phyloP scores from a whole-genome alignment of 2,329 filamentous ascomycete genomes.

The Colletotrichum salicis region DNA sequence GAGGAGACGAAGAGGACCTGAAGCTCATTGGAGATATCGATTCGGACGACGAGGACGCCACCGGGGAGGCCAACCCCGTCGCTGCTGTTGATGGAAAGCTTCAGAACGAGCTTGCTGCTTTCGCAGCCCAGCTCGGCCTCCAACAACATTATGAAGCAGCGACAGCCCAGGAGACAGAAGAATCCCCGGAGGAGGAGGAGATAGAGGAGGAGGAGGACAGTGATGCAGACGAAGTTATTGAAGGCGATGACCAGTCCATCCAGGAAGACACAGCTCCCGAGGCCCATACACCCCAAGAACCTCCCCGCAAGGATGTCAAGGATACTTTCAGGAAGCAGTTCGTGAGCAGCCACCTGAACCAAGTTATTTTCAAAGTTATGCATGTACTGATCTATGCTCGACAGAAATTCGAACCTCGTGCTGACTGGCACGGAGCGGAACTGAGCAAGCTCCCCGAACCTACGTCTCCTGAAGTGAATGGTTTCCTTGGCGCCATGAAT shows the following conservation, averaged over 20 bases:
- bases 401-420: conserved; percentile 66
- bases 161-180: conserved; percentile 37
- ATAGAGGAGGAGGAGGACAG: conserved; percentile 49
- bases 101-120: conserved; percentile 27
- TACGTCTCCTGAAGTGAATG: conserved; percentile 56
- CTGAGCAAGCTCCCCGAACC: conserved; percentile 56
- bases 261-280: conserved; percentile 40
- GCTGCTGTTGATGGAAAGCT: conserved; percentile 25
- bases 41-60: conserved; percentile 49
- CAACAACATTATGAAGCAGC: conserved; percentile 21
- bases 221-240: conserved; percentile 42
- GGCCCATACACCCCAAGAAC: not conserved
- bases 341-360: conserved; percentile 29
- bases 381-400: conserved; percentile 10
- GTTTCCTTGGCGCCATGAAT: conserved; percentile 56
- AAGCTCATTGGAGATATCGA: conserved; percentile 66
- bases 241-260: conserved; percentile 47
- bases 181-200: conserved; percentile 39
- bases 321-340: conserved; percentile 56
- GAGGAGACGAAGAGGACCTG: conserved; percentile 73
- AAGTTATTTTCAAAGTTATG: not conserved
- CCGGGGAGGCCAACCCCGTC: not conserved
- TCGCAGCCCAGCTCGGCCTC: conserved; percentile 35
- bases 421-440: conserved; percentile 65
- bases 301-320: conserved; percentile 16